Base-by-base conservation (phyloP, 2,329 filamentous ascomycete species). In the Stemphylium vesicarium region DNA sequence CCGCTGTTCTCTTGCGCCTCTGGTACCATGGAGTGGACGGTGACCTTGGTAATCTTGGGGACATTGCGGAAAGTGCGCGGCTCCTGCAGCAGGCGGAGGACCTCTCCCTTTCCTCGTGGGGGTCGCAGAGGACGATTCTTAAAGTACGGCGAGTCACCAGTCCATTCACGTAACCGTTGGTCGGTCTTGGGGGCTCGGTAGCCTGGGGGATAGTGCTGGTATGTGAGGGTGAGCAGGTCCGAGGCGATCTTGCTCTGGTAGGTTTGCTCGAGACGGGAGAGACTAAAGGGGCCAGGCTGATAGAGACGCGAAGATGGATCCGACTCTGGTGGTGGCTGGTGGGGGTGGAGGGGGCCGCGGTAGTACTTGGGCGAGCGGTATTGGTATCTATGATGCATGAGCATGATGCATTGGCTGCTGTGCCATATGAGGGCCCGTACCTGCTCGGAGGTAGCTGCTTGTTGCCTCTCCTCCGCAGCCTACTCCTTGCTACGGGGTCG, bases 301-400 rank as follows among this genome's bases (percentile, higher is more conserved):
- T 95, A 99, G 72, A 92, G 83, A 72, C 95, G 89, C 55, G 95
- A 96, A 24, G 89, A 85, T 0, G 93, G 93, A 69, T 97, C 91
- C 59, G 93, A 95, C 46, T 88, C 85, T 35, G 87, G 84, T n/a
- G 92, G 94, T 55, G 92, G 90, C 79, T 96, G 92, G 70, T 97
- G 87, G 45, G 95, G 95, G 75, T 98, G 93, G 20, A 98, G 83
- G 61, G 93, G 93, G 52, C 95, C 95, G 70, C 94, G 91, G 77
- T 96, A 88, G 84, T 93, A 99, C 80, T 94, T 95, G 60, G 95
- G 95, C 45, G 94, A 89, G 62, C 93, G 92, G 78, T 90, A 98
- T 78, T 96, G 91, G 80, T 98, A 99, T 83, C 94, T 96, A 59
- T 3, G 15, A 12, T 16, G 31, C 45, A 39, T 64, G 42, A 56